A percentile compares a stretch with the other conserved stretches of the same genome.
These are phyloP conservation scores for Annona squamosa DNA, from an alignment of 164 flowering plant genomes.

Conservation along the genomic window DNA sequence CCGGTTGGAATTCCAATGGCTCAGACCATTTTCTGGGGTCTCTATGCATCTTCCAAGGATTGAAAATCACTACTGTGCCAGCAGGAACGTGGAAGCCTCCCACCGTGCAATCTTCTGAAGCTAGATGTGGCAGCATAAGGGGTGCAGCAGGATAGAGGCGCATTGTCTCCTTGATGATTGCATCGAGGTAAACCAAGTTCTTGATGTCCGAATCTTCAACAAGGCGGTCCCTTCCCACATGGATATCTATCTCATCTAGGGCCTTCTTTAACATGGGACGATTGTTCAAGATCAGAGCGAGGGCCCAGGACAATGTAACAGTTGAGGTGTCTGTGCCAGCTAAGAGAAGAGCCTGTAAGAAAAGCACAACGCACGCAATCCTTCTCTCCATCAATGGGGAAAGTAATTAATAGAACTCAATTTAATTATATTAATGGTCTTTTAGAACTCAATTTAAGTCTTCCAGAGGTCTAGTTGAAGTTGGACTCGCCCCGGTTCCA, in stretches of 20 bases:
- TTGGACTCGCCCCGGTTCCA: too few relatives aligned
- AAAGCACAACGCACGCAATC: background rate
- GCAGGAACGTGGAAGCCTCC: constrained; percentile 34
- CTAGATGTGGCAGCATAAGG: constrained; percentile 39
- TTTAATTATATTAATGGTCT: too few relatives aligned
- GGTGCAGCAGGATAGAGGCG: constrained; percentile 39
- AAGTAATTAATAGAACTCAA: too few relatives aligned
- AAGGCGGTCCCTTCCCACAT: constrained; percentile 21
- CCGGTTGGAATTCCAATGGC: constrained; percentile 39
- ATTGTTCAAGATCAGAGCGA: constrained; percentile 36
- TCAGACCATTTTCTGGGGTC: constrained; percentile 28
- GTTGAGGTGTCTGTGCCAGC: constrained; percentile 46
- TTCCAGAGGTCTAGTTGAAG: too few relatives aligned
- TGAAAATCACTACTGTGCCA: constrained; percentile 37
- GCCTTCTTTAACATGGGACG: constrained; percentile 26
- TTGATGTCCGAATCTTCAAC: constrained; percentile 37
- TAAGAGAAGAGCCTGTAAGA: constrained; percentile 22
- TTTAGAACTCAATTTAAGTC: too few relatives aligned
- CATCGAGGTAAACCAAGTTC: constrained; percentile 31
- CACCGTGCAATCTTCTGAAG: constrained; percentile 29
- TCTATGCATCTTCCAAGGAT: constrained; percentile 8
- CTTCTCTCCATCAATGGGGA: too few relatives aligned
- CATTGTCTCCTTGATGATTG: constrained; percentile 34
- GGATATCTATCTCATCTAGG: constrained; percentile 27
- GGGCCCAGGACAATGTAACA: constrained; percentile 36